Conservation (phyloP, 1,284 basidiomycete genomes). For the Apiotrichum laibachii region DNA sequence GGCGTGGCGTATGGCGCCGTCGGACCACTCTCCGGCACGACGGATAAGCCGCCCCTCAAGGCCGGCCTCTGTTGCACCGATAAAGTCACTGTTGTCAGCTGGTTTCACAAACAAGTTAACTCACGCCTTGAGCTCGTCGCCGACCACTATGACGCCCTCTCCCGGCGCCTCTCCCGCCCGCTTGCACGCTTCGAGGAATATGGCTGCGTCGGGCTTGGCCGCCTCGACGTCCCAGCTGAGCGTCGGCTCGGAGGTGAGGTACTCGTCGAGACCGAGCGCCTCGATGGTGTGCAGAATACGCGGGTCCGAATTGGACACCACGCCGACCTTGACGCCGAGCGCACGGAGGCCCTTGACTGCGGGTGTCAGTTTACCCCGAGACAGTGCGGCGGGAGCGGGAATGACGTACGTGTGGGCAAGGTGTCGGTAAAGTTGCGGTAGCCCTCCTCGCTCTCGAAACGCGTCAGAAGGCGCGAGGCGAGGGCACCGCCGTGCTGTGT, state of each 20-base stretch:
- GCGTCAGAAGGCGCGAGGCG: slow-evolving; percentile 29
- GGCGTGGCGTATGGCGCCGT: slow-evolving; percentile 40
- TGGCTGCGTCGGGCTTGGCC: slow-evolving; percentile 41
- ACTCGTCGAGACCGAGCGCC: slow-evolving; percentile 36
- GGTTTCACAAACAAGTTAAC: too few relatives aligned
- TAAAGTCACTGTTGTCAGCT: slow-evolving; percentile 37
- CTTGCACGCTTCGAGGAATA: slow-evolving; percentile 41
- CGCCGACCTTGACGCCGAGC: slow-evolving; percentile 41
- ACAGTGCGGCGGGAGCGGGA: background rate
- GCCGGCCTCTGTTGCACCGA: slow-evolving; percentile 36
- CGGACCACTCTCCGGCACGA: slow-evolving; percentile 45
- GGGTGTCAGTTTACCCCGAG: background rate
- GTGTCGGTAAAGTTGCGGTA: slow-evolving; percentile 49
- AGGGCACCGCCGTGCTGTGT: slow-evolving; percentile 25
- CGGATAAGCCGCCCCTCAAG: slow-evolving; percentile 45
- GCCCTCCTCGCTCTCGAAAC: slow-evolving; percentile 49
- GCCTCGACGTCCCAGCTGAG: slow-evolving; percentile 46
- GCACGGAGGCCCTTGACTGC: slow-evolving; percentile 37
- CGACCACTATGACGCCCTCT: slow-evolving; percentile 48
- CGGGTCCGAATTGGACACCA: slow-evolving; percentile 50
- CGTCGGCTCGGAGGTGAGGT: slow-evolving; percentile 40
- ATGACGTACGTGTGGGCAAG: slow-evolving; percentile 30
- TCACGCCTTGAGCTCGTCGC: slow-evolving; percentile 51
- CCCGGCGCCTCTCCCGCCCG: slow-evolving; percentile 26
- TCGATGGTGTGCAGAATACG: slow-evolving; percentile 40